These are phyloP conservation scores for Backusella circina DNA, from an alignment of 192 early-diverging fungal species.

Conservation along the genomic window DNA sequence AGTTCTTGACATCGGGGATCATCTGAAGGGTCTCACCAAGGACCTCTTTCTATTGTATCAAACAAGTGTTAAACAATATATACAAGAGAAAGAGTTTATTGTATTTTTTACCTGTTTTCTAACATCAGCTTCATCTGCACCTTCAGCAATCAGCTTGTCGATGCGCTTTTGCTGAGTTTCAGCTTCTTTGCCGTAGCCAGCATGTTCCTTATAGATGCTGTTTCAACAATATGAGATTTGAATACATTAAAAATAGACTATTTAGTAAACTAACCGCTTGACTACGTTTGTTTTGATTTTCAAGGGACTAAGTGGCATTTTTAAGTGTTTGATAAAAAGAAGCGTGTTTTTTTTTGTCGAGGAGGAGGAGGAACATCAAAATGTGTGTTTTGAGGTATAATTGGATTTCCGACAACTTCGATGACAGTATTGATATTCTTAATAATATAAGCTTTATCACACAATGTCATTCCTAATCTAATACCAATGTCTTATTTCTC, in stretches of 20 bases:
- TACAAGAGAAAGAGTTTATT: no score
- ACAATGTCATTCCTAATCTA: no score
- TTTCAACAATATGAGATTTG: not conserved
- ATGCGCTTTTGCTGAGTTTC: constrained; percentile 47
- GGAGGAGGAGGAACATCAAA: not conserved
- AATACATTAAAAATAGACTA: not conserved
- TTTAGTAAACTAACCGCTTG: constrained; percentile 46
- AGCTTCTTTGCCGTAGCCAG: constrained; percentile 48
- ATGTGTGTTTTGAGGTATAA: not conserved
- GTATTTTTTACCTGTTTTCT: constrained; percentile 59
- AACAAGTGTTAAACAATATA: not conserved
- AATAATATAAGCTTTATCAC: no score
- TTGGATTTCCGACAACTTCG: not conserved
- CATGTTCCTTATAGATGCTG: constrained; percentile 50
- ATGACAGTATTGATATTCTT: no score
- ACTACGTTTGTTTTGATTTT: constrained; percentile 58
- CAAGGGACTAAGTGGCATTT: constrained; percentile 49
- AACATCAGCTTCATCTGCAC: constrained; percentile 53
- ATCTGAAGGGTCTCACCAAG: constrained; percentile 57
- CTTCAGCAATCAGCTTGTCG: constrained; percentile 44
- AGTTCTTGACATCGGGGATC: constrained; percentile 57
- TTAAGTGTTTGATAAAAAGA: not conserved
- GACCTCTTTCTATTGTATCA: constrained; percentile 47
- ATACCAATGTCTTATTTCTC: no score
- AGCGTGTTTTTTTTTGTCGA: not conserved